Evolutionary conservation across 371 early-diverging fungal genomes (phyloP).

Genomic region (Apophysomyces elegans): DNA sequence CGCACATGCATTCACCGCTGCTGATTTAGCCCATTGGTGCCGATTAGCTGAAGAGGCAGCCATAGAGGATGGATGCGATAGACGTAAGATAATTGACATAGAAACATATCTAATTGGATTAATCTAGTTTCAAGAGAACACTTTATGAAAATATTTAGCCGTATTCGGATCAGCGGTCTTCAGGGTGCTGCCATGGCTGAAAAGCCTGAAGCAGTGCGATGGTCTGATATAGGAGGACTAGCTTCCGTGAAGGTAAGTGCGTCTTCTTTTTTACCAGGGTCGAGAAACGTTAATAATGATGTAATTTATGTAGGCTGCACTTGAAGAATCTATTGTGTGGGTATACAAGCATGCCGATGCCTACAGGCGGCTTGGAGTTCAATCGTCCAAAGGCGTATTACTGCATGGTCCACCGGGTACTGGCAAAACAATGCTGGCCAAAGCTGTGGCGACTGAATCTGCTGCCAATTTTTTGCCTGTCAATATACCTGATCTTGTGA

Average conservation of each 20-base stretch:
- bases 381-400: slow-evolving; percentile 73
- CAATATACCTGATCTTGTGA: slow-evolving; percentile 92
- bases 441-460: slow-evolving; percentile 92
- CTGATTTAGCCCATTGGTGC: slow-evolving; percentile 61
- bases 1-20: slow-evolving; percentile 63
- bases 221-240: slow-evolving; percentile 96
- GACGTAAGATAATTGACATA: background rate
- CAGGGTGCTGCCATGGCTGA: slow-evolving; percentile 47
- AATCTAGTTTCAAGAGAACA: slow-evolving; percentile 21
- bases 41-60: slow-evolving; percentile 42
- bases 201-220: slow-evolving; percentile 62
- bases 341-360: slow-evolving; percentile 71
- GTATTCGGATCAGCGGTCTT: slow-evolving; percentile 42
- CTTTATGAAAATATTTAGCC: slow-evolving; percentile 36
- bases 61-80: slow-evolving; percentile 7
- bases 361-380: slow-evolving; percentile 67
- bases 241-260: slow-evolving; percentile 73
- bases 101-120: background rate
- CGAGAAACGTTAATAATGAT: background rate
- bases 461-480: slow-evolving; percentile 94
- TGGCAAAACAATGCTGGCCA: slow-evolving; percentile 88
- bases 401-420: slow-evolving; percentile 94
- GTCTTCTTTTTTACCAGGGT: slow-evolving; percentile 11
- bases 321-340: slow-evolving; percentile 94
- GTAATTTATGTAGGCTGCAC: slow-evolving; percentile 42